phyloP scores from a whole-genome alignment of 768 basidiomycete genomes.

The Rhodotorula toruloides region DNA sequence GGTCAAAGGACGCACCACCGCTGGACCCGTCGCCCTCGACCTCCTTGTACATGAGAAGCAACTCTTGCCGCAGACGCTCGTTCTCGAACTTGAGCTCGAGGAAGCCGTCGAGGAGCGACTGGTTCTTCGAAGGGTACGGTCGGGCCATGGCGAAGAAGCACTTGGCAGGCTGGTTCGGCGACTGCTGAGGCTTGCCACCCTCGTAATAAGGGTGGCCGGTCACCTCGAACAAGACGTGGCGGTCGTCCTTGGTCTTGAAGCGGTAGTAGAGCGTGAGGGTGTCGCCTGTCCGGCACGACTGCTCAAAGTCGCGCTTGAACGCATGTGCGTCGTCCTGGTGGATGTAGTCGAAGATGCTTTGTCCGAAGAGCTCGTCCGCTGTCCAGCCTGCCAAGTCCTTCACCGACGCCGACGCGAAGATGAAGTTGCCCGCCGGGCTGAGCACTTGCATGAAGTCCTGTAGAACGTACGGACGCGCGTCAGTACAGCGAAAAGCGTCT shows the following conservation, averaged over 20 bases:
- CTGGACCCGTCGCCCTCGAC: conserved; percentile 32
- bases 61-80: conserved; percentile 64
- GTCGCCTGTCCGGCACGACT: conserved; percentile 22
- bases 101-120: conserved; percentile 57
- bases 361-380: conserved; percentile 79
- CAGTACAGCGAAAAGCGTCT: no score
- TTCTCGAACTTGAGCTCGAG: conserved; percentile 85
- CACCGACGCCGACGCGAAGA: conserved; percentile 85
- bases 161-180: conserved; percentile 46
- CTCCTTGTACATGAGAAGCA: conserved; percentile 41
- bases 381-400: conserved; percentile 72
- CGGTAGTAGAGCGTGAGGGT: conserved; percentile 40
- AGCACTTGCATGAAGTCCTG: conserved; percentile 82
- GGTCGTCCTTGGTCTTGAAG: conserved; percentile 32
- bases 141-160: conserved; percentile 71
- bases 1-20: not conserved
- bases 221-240: conserved; percentile 34
- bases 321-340: conserved; percentile 84
- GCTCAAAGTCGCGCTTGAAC: conserved; percentile 77
- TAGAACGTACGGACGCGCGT: no score
- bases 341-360: conserved; percentile 70
- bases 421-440: conserved; percentile 80
- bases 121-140: conserved; percentile 69
- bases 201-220: conserved; percentile 39
- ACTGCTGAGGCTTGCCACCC: not conserved